Evolutionary conservation across 2,329 filamentous ascomycete species (phyloP), one percentile per base, ranked within the genome.

Genomic region (Davidsoniella australis): DNA sequence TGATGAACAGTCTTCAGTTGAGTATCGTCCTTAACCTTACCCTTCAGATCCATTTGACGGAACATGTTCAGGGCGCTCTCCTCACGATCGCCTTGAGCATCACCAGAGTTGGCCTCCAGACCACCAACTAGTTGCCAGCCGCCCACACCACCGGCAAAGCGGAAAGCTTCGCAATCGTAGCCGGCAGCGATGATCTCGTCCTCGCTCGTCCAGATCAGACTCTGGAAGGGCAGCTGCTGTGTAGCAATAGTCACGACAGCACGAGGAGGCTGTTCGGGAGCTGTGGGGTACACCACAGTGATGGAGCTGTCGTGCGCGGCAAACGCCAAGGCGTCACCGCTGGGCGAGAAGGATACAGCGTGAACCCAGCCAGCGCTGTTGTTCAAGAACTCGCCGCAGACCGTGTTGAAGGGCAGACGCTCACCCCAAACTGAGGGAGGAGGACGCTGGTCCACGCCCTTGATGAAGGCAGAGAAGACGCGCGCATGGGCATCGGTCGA

Each of bases 61-160:
- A 98, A 98, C 86, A 96, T 94, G 66, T 96, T 94, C 63, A 95
- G 70, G 20, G 91, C 91, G 56, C 84, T 91, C 64, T 96, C 91
- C 66, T 96, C 91, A 29, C 82, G 75, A 52, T 70, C 68, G 49
- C 76, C 75, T 51, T 73, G 78, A 49, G 71, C 63, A 40, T 75
- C 80, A 24, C 73, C 69, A 45, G 75, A 71, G 66, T 88, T 87
- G 45, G 70, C 69, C 67, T 95, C 88, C 54, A 96, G 68, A 3
- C 85, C 82, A 29, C 87, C 88, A 36, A 74, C 76, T 37, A 95
- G 69, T 60, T 86, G 75, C 91, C 91, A 98, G 41, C 89, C 88
- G 33, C 68, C 68, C 57, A 82, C 78, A 53, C 75, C 75, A 17
- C 91, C 91, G 54, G 78, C 73, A 66, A 98, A 86, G 53, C 86